phyloP scores from a whole-genome alignment of 495 filamentous ascomycete species.

The Trichoderma orchidacearum region DNA sequence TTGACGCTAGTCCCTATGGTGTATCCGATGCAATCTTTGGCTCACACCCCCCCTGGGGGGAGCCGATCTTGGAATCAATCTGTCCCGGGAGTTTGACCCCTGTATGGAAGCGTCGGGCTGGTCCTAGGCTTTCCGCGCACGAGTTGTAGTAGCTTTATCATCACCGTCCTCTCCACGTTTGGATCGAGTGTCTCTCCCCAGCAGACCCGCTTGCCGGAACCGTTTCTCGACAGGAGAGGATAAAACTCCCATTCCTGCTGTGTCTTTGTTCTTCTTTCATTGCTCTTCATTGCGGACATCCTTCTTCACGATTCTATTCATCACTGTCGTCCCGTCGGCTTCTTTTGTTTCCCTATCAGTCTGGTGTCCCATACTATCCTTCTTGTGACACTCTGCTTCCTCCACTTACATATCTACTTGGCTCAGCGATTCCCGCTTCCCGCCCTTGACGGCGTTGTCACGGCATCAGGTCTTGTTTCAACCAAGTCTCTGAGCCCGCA shows the following conservation, averaged over 20 bases:
- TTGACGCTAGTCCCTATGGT: not conserved
- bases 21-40: not conserved
- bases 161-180: not conserved
- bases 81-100: not conserved
- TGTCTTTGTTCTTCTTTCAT: not conserved
- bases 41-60: not conserved
- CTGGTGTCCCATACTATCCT: not conserved
- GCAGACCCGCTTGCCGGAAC: not conserved
- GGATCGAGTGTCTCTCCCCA: not conserved
- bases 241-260: not conserved
- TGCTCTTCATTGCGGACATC: too few species aligned
- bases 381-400: not conserved
- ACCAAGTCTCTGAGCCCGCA: not conserved
- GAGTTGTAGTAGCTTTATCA: not conserved
- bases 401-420: not conserved
- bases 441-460: not conserved
- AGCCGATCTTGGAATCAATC: not conserved
- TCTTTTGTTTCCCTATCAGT: not conserved
- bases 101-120: not conserved
- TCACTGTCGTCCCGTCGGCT: not conserved
- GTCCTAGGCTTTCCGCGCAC: not conserved
- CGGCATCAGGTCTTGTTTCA: not conserved
- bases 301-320: too few species aligned
- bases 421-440: not conserved
- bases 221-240: too few species aligned